Conservation (phyloP, 495 filamentous ascomycete genomes). For the Talaromyces adpressus region DNA sequence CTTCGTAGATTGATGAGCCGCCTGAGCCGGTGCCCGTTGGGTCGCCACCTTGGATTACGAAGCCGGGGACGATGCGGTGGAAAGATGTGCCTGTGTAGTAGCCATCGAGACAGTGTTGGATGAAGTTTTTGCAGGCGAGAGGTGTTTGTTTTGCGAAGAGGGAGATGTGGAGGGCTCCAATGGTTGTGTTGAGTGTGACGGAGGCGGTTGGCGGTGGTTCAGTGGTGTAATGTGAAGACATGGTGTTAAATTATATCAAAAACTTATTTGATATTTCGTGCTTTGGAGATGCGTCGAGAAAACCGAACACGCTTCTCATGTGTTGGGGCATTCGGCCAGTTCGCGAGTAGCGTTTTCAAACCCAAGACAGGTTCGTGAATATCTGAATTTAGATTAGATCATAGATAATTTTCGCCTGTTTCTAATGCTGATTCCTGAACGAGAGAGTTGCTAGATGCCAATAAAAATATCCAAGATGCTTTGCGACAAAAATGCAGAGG, state of each 20-base stretch:
- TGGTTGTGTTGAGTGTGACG: constrained; percentile 79
- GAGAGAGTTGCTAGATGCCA: neutral
- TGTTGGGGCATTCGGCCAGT: neutral
- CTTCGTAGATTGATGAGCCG: constrained; percentile 85
- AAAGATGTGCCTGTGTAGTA: constrained; percentile 92
- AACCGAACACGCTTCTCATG: neutral
- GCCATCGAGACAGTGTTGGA: constrained; percentile 87
- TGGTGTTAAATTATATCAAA: constrained; percentile 24
- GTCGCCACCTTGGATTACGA: constrained; percentile 93
- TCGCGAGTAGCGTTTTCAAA: neutral
- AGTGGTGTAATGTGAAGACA: constrained; percentile 88
- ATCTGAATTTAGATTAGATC: neutral
- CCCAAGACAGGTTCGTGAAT: neutral
- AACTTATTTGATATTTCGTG: neutral
- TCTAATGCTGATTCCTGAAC: neutral
- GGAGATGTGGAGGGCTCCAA: constrained; percentile 81
- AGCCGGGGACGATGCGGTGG: constrained; percentile 85
- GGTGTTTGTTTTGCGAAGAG: constrained; percentile 93
- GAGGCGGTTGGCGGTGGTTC: constrained; percentile 91
- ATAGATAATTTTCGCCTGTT: neutral
- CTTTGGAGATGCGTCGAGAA: neutral
- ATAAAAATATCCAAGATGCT: neutral
- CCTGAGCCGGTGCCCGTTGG: constrained; percentile 88
- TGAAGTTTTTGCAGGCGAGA: constrained; percentile 87
- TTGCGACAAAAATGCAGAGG: neutral